These are phyloP conservation scores for Saccharomycopsis sp. DNA, from an alignment of 805 yeast species.

Conservation along the genomic window DNA sequence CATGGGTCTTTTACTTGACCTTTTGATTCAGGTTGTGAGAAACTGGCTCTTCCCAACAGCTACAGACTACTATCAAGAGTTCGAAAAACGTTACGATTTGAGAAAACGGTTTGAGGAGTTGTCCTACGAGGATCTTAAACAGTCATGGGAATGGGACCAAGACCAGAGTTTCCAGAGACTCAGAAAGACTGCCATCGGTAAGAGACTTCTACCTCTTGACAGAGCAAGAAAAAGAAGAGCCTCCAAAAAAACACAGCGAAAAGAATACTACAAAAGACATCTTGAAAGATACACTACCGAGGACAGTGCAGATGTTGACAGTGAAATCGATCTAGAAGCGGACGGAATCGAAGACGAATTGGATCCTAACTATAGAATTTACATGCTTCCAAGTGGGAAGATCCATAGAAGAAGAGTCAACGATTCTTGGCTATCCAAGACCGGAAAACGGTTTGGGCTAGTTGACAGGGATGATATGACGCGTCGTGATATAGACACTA, in stretches of 20 bases:
- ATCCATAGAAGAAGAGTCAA: conserved; percentile 38
- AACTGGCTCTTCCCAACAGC: conserved; percentile 59
- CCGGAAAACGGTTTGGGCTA: conserved; percentile 37
- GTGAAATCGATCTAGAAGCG: conserved; percentile 22
- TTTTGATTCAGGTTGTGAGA: conserved; percentile 51
- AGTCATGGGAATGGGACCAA: conserved; percentile 67
- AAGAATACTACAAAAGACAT: not conserved
- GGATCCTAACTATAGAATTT: conserved; percentile 40
- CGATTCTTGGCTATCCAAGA: conserved; percentile 26
- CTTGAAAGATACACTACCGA: conserved; percentile 16
- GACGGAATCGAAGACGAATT: conserved; percentile 23
- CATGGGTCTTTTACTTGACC: conserved; percentile 61
- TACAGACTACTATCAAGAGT: conserved; percentile 68
- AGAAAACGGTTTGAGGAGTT: conserved; percentile 65
- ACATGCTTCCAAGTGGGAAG: conserved; percentile 71
- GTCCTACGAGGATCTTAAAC: conserved; percentile 66
- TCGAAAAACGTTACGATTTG: conserved; percentile 64
- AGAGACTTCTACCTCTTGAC: conserved; percentile 14
- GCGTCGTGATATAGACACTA: conserved; percentile 58
- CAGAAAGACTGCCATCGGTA: conserved; percentile 25
- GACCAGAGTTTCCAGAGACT: conserved; percentile 34
- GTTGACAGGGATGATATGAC: conserved; percentile 43
- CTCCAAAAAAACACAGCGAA: conserved; percentile 16
- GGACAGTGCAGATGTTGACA: not conserved
- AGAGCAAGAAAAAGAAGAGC: conserved; percentile 27